phyloP scores from a whole-genome alignment of 2,329 filamentous ascomycete species.

The Fusarium napiforme region DNA sequence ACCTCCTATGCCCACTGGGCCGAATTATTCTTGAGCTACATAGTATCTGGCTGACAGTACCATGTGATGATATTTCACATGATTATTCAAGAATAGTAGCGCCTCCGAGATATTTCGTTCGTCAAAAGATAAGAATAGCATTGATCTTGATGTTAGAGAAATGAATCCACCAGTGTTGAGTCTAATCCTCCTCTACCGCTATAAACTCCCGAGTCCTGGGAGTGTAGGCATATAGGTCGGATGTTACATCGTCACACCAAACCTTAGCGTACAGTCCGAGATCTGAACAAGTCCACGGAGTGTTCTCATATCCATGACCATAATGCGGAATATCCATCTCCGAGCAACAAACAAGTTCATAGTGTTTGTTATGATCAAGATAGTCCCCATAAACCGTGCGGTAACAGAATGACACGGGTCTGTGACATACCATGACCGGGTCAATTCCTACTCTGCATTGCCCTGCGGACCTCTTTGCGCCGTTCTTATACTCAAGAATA shows the following conservation, averaged over 20 bases:
- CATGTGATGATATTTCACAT: neutral
- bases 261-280: neutral
- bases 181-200: neutral
- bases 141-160: neutral
- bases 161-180: neutral
- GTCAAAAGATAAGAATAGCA: neutral
- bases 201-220: neutral
- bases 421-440: neutral
- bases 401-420: neutral
- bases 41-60: neutral
- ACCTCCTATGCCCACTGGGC: neutral
- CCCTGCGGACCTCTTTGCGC: neutral
- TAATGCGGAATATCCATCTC: neutral
- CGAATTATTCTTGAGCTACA: neutral
- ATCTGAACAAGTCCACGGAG: neutral
- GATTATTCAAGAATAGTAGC: neutral
- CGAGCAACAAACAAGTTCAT: neutral
- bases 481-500: neutral
- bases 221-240: neutral
- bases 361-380: neutral
- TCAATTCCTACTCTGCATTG: slow-evolving; percentile 2
- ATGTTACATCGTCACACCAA: neutral
- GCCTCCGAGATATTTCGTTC: neutral
- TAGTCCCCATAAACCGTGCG: neutral
- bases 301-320: neutral